Conservation (phyloP, 495 filamentous ascomycete genomes). For the Penicillium cosmopolitanum region DNA sequence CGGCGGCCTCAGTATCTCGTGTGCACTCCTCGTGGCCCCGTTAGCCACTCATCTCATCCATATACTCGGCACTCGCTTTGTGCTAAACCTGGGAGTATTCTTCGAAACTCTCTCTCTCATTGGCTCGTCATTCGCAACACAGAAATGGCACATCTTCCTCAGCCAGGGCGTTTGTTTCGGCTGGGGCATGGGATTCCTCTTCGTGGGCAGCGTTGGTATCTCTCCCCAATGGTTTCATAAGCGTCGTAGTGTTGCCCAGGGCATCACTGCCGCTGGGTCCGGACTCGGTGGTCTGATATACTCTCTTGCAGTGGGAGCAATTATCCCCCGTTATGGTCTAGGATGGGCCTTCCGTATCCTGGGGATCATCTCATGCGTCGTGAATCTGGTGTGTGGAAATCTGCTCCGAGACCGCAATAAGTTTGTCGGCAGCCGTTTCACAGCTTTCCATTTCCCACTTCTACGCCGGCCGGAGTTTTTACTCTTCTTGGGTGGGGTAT, state of each 20-base stretch:
- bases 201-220: constrained; percentile 70
- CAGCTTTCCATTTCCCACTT: constrained; percentile 64
- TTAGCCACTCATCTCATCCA: constrained; percentile 64
- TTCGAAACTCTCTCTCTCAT: constrained; percentile 65
- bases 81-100: constrained; percentile 62
- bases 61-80: constrained; percentile 54
- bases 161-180: constrained; percentile 79
- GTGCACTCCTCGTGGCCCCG: constrained; percentile 65
- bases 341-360: constrained; percentile 76
- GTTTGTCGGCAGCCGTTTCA: constrained; percentile 62
- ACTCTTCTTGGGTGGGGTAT: constrained; percentile 70
- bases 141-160: constrained; percentile 75
- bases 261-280: constrained; percentile 71
- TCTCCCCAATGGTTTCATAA: constrained; percentile 80
- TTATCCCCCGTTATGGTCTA: constrained; percentile 63
- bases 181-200: constrained; percentile 75
- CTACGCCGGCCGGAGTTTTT: constrained; percentile 65
- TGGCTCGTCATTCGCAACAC: constrained; percentile 66
- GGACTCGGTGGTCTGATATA: constrained; percentile 75
- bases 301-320: constrained; percentile 49
- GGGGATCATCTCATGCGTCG: constrained; percentile 66
- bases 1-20: constrained; percentile 70
- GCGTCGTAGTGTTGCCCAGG: constrained; percentile 71
- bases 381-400: constrained; percentile 63
- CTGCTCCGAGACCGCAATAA: constrained; percentile 73